A percentile compares a stretch with the other conserved stretches of the same genome.
These are phyloP conservation scores for Malus hybrid DNA, from an alignment of 331 rosid genomes.

Conservation along the genomic window DNA sequence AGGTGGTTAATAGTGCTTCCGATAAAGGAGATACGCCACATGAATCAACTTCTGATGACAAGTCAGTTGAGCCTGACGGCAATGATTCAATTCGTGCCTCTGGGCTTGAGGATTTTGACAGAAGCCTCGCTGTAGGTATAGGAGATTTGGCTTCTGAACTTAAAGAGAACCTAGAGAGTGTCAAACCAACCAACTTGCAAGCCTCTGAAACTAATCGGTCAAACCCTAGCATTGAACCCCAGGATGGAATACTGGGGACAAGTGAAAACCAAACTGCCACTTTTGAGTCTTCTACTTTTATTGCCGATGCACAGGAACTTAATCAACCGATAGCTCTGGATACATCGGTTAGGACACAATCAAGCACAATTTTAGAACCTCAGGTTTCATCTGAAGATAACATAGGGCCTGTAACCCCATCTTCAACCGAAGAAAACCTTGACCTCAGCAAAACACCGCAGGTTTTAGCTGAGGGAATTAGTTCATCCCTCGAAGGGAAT, in stretches of 20 bases:
- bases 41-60: conserved; percentile 32
- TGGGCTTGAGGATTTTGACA: conserved; percentile 44
- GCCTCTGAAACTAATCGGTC: conserved; percentile 26
- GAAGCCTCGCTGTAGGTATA: conserved; percentile 26
- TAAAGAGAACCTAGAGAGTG: conserved; percentile 32
- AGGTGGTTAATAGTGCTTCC: conserved; percentile 31
- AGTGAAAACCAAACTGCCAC: conserved; percentile 23
- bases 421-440: conserved; percentile 35
- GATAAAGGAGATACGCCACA: conserved; percentile 35
- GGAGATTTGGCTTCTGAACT: conserved; percentile 38
- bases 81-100: conserved; percentile 35
- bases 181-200: conserved; percentile 29
- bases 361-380: conserved; percentile 32
- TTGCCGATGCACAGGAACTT: conserved; percentile 14
- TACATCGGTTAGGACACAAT: conserved; percentile 25
- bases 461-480: conserved; percentile 35
- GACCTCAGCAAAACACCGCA: conserved; percentile 28
- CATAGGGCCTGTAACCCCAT: conserved; percentile 23
- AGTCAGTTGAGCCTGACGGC: conserved; percentile 36
- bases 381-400: conserved; percentile 23
- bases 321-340: conserved; percentile 27
- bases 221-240: conserved; percentile 30
- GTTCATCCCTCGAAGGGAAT: conserved; percentile 39
- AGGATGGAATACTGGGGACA: conserved; percentile 36
- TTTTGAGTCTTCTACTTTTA: conserved; percentile 17